phyloP scores from a whole-genome alignment of 2,329 filamentous ascomycete genomes.

The Clonostachys byssicola region DNA sequence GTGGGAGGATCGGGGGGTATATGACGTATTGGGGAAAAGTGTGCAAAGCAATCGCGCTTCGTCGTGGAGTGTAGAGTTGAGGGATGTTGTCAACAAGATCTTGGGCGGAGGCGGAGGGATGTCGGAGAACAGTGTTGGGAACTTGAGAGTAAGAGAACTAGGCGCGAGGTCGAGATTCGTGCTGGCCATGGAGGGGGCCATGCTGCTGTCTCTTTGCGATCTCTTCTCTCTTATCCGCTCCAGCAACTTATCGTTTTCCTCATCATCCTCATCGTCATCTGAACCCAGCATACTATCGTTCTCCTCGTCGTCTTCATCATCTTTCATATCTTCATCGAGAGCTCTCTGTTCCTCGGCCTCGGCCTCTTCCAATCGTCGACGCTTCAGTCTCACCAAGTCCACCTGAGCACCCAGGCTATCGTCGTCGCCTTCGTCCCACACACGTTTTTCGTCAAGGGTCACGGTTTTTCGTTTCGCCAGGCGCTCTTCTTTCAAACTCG shows the following conservation, averaged over 20 bases:
- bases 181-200: conserved; percentile 55
- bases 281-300: conserved; percentile 79
- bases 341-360: conserved; percentile 45
- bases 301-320: conserved; percentile 50
- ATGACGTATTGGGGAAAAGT: conserved; percentile 82
- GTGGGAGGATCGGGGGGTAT: conserved; percentile 82
- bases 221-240: conserved; percentile 40
- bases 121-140: conserved; percentile 58
- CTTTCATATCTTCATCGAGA: conserved; percentile 33
- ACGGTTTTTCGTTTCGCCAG: conserved; percentile 73
- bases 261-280: conserved; percentile 47
- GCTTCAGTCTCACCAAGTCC: conserved; percentile 56
- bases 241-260: conserved; percentile 34
- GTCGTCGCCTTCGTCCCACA: conserved; percentile 77
- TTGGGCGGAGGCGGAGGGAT: conserved; percentile 64
- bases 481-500: conserved; percentile 67
- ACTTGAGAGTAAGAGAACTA: conserved; percentile 54
- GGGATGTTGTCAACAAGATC: conserved; percentile 84
- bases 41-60: conserved; percentile 75
- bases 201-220: conserved; percentile 41
- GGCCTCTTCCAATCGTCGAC: conserved; percentile 48
- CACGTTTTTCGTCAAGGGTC: conserved; percentile 82
- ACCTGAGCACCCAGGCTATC: conserved; percentile 52
- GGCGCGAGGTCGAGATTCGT: conserved; percentile 62
- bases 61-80: conserved; percentile 84